Base-by-base conservation (phyloP, 2,329 filamentous ascomycete species). In the Apiospora sp. region DNA sequence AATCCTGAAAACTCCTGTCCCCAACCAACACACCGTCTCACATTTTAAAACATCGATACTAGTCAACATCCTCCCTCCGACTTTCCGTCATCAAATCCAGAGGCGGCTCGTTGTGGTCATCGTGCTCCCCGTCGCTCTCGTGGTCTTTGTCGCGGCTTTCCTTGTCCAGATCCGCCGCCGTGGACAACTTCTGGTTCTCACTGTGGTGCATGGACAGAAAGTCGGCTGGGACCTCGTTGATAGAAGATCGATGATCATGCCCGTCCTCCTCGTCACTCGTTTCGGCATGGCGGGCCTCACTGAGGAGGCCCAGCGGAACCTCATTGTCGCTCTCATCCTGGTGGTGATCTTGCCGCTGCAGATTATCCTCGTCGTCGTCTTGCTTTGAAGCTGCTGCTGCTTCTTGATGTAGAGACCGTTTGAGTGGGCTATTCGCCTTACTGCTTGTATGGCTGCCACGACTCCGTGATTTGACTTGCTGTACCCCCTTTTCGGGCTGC, bases 191-290 rank as follows among this genome's bases (percentile, higher is more conserved):
- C 54, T 22, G 22, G 30, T n/a, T 13, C 24, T 67, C 24, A 8
- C 37, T 22, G 22, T 27, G 78, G 37, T 87, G 84, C 75, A 88
- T 85, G 14, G 84, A 84, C 8, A 90, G 75, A 74, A 90, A 89
- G 72, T 90, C 87, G 0, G 81, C 80, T 0, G 88, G 87, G 10
- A 89, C 83, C 70, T 87, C 87, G 34, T 73, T 73, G 7, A 48
- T 44, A 71, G 71, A 30, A n/a, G 58, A 64, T 19, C 16, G 19
- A 37, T 37, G 54, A 61, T 37, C 54, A 34, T 61, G 54, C 7
- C 27, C 54, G 3, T 71, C 71, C 67, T 74, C 75, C 58, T 72
- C 73, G 69, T 75, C 74, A 74, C 71, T 73, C 46, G 76, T 75
- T 67, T 73, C 77, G 27, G 73, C 72, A 4, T 76, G 73, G 7